Evolutionary conservation across 208 protist species (phyloP), one percentile per base, ranked within the genome.

Genomic region (Leishmania mexicana): DNA sequence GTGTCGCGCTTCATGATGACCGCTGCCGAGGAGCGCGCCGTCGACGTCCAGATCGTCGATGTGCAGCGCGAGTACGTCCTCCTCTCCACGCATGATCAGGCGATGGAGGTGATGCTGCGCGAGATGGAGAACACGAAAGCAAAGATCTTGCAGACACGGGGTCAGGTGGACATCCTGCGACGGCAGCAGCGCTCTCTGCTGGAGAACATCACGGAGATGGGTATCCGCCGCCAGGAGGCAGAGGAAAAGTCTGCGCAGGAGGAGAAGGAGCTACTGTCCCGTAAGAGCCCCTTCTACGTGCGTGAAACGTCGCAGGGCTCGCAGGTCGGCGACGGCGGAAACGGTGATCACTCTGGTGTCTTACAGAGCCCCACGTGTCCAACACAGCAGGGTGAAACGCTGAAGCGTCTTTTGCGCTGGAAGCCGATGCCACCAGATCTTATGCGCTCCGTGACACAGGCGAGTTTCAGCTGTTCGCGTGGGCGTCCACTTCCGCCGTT

Each of bases 21-120:
- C 21, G 78, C 91, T 3, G 84, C 89, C 49, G 87, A 98, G 86
- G 93, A 98, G 88, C 88, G 92, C 49, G 91, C 91, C 72, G 94
- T 98, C 64, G 90, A 95, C 71, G 92, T 93, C 57, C 80, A 88
- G 71, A 94, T 93, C 45, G 62, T 89, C 49, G 88, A 92, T 71
- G 68, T 90, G 35, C 85, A 78, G 17, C 75, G 85, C 67, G 90
- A 95, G 82, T 86, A 95, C 65, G 85, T 93, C 64, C 90, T 93
- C 28, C 81, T 96, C 54, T 98, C 93, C n/a, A 96, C 93, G 28
- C 93, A 96, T 78, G 95, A 96, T 81, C 93, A 98, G 85, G 90
- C 83, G 78, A 96, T 98, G 91, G 93, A 98, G 85, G 86, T 93
- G 78, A 90, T 95, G 85, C 80, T 94, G 79, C 93, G 93, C 21